A percentile compares a stretch with the other conserved stretches of the same genome.
Evolutionary conservation across 2,329 filamentous ascomycete genomes (phyloP).

Genomic region (Emergomyces orientalis): DNA sequence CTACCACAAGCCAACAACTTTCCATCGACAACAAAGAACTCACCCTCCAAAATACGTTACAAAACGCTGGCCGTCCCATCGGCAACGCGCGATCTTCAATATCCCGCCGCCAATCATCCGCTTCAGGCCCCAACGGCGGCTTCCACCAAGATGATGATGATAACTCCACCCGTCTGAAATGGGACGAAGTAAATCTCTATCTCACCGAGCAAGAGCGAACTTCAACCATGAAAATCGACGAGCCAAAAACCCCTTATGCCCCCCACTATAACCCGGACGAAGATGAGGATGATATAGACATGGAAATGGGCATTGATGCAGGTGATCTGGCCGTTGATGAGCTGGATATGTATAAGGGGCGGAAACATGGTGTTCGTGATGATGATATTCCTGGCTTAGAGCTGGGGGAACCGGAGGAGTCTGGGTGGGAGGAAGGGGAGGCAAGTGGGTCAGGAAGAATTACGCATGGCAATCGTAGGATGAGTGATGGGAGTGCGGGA

Average conservation of each 20-base stretch:
- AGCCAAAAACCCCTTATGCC: conserved; percentile 95
- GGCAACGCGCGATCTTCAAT: conserved; percentile 45
- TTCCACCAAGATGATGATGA: conserved; percentile 45
- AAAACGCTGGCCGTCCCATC: conserved; percentile 80
- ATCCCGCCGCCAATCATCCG: conserved; percentile 62
- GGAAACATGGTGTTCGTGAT: conserved; percentile 42
- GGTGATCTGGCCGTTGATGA: conserved; percentile 62
- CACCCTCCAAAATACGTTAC: conserved; percentile 85
- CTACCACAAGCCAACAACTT: conserved; percentile 35
- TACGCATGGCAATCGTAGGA: conserved; percentile 34
- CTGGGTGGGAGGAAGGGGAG: conserved; percentile 26
- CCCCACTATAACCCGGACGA: conserved; percentile 83
- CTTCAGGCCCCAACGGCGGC: conserved; percentile 24
- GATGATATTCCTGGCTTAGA: conserved; percentile 89
- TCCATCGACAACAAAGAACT: conserved; percentile 65
- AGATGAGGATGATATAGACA: conserved; percentile 54
- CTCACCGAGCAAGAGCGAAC: conserved; percentile 92
- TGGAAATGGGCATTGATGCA: conserved; percentile 49
- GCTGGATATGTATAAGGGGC: conserved; percentile 45
- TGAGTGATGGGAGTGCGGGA: conserved; percentile 30
- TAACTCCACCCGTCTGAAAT: conserved; percentile 71
- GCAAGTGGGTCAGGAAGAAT: conserved; percentile 33
- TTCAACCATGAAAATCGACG: conserved; percentile 96
- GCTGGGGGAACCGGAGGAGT: conserved; percentile 81
- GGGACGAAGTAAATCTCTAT: conserved; percentile 98